Evolutionary conservation across 2,329 filamentous ascomycete species (phyloP).

Genomic region (Trichoderma harzianum): DNA sequence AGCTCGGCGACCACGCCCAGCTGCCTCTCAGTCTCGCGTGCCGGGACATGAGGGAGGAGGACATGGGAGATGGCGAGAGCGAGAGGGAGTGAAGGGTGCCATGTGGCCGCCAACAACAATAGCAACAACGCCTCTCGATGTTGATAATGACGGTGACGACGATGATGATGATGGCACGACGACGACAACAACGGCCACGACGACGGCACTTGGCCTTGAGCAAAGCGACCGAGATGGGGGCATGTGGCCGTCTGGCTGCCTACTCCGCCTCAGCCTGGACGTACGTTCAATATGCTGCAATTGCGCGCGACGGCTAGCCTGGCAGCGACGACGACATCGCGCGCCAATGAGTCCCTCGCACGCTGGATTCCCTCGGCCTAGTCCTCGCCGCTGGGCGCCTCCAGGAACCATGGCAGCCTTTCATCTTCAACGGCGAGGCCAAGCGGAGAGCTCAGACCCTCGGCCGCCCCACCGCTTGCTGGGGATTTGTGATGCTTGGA

Average conservation of each 20-base stretch:
- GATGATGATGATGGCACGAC: not conserved
- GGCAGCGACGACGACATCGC: slow-evolving; percentile 4
- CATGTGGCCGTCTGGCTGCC: not conserved
- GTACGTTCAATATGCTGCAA: not conserved
- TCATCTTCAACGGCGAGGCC: slow-evolving; percentile 12
- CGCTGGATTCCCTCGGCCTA: slow-evolving; percentile 1
- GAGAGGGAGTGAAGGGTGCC: not conserved
- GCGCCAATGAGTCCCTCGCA: slow-evolving; percentile 12
- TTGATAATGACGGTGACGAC: not conserved
- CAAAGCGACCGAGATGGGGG: not conserved
- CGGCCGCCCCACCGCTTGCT: slow-evolving; percentile 13
- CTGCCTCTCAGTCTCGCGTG: not conserved
- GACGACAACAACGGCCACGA: not conserved
- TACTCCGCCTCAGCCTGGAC: slow-evolving; percentile 10
- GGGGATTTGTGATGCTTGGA: slow-evolving; percentile 5
- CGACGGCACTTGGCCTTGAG: not conserved
- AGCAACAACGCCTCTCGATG: not conserved
- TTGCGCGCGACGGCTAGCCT: slow-evolving; percentile 1
- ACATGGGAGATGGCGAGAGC: not conserved
- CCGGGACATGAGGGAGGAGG: not conserved
- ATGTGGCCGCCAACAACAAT: not conserved
- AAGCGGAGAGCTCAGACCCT: not conserved
- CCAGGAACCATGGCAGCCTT: slow-evolving; percentile 14
- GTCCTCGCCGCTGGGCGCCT: slow-evolving; percentile 13
- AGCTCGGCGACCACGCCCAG: slow-evolving; percentile 6